A percentile compares a stretch with the other conserved stretches of the same genome.
Conservation (phyloP, 228 moss, liverwort and hornwort genomes). For the Sphagnum fallax region DNA sequence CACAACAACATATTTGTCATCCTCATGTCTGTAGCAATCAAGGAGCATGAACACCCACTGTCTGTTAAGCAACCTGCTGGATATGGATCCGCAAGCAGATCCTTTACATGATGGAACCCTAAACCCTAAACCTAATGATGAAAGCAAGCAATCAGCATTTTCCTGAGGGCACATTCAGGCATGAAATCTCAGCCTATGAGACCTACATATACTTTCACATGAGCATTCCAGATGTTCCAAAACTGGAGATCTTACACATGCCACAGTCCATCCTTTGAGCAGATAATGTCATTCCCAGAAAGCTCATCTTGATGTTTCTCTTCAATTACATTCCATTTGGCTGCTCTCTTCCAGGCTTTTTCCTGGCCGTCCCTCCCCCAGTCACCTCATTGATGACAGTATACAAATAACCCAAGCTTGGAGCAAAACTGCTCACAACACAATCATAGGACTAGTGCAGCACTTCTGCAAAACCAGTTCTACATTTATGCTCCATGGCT, state of each 20-base stretch:
- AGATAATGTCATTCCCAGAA: slow-evolving; percentile 61
- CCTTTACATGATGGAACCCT: background rate
- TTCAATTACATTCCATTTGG: slow-evolving; percentile 58
- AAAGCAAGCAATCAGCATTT: too few relatives aligned
- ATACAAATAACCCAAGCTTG: background rate
- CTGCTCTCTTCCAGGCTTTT: slow-evolving; percentile 33
- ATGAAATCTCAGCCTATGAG: too few relatives aligned
- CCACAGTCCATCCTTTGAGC: slow-evolving; percentile 83
- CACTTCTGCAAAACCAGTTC: background rate
- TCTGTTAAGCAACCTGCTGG: background rate
- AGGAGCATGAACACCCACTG: background rate
- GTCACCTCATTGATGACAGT: slow-evolving; percentile 3
- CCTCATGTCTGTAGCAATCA: slow-evolving; percentile 44
- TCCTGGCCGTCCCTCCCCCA: slow-evolving; percentile 20
- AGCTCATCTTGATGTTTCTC: slow-evolving; percentile 86
- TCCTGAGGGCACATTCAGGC: too few relatives aligned
- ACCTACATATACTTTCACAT: too few relatives aligned
- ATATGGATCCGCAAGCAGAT: background rate
- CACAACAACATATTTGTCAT: slow-evolving; percentile 75
- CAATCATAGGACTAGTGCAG: too few relatives aligned
- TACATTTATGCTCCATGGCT: background rate
- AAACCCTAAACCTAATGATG: too few relatives aligned
- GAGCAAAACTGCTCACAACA: background rate
- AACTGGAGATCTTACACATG: slow-evolving; percentile 53
- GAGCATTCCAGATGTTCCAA: too few relatives aligned